Evolutionary conservation across 345 rosid species (phyloP).

Genomic region (Brassica napus): DNA sequence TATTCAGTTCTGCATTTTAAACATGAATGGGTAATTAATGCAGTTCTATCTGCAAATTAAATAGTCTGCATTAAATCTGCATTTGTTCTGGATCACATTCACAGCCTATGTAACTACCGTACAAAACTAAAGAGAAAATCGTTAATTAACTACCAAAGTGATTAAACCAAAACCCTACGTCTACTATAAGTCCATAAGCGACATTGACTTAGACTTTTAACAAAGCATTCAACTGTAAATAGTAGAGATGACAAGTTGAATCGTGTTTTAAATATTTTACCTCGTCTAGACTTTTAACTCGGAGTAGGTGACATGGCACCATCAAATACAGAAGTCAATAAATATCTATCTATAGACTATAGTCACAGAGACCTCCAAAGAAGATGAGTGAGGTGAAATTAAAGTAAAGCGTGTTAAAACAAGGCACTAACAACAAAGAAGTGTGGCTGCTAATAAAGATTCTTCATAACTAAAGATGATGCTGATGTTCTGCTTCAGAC

Average conservation of each 20-base stretch:
- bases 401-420: slow-evolving; percentile 22
- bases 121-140: slow-evolving; percentile 2
- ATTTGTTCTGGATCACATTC: too few species aligned
- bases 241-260: neutral
- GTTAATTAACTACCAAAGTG: slow-evolving; percentile 28
- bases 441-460: slow-evolving; percentile 34
- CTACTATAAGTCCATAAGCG: neutral
- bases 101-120: neutral
- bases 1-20: too few species aligned
- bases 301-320: slow-evolving; percentile 14
- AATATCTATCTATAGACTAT: neutral
- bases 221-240: neutral
- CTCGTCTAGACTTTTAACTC: neutral
- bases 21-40: too few species aligned
- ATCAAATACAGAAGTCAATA: slow-evolving; percentile 17
- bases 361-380: slow-evolving; percentile 11
- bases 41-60: too few species aligned
- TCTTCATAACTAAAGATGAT: slow-evolving; percentile 14
- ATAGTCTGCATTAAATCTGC: too few species aligned
- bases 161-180: neutral
- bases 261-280: neutral
- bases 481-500: slow-evolving; percentile 19
- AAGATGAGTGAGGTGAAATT: slow-evolving; percentile 1
- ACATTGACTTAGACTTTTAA: neutral
- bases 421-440: slow-evolving; percentile 8